A percentile compares a stretch with the other conserved stretches of the same genome.
Conservation (phyloP, 768 basidiomycete species). For the Auricularia sp. region DNA sequence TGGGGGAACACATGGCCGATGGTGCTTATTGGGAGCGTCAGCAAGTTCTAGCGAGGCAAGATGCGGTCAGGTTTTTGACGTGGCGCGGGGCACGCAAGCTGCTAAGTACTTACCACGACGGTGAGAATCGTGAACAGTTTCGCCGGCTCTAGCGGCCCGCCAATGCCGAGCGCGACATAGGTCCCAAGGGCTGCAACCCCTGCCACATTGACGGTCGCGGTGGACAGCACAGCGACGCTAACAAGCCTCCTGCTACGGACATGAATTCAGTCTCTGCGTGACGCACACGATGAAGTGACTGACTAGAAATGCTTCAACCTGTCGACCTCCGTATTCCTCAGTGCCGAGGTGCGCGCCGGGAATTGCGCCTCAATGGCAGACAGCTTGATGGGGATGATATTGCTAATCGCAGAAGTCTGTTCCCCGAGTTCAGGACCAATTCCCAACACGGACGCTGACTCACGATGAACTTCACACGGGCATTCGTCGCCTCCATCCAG, state of each 20-base stretch:
- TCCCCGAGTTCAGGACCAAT: not conserved
- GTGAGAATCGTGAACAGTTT: not conserved
- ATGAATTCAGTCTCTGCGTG: not conserved
- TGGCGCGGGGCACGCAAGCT: not conserved
- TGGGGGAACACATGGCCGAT: not conserved
- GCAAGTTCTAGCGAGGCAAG: not conserved
- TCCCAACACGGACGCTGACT: not conserved
- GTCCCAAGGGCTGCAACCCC: not conserved
- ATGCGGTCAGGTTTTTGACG: not conserved
- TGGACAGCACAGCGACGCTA: not conserved
- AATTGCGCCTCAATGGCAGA: not conserved
- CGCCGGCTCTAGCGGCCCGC: not conserved
- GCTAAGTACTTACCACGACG: not conserved
- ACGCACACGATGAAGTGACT: not conserved
- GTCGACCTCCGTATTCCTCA: not conserved
- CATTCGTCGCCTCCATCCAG: slow-evolving; percentile 5
- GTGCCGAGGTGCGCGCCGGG: not conserved
- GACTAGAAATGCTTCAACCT: not conserved
- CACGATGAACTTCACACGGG: slow-evolving; percentile 6
- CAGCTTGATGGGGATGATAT: not conserved
- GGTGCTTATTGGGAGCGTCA: not conserved
- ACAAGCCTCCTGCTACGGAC: not conserved
- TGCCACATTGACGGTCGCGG: not conserved
- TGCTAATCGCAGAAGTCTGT: not conserved
- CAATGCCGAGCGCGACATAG: not conserved